Base-by-base conservation (phyloP, 2,329 filamentous ascomycete genomes). In the Scorias spongiosa region DNA sequence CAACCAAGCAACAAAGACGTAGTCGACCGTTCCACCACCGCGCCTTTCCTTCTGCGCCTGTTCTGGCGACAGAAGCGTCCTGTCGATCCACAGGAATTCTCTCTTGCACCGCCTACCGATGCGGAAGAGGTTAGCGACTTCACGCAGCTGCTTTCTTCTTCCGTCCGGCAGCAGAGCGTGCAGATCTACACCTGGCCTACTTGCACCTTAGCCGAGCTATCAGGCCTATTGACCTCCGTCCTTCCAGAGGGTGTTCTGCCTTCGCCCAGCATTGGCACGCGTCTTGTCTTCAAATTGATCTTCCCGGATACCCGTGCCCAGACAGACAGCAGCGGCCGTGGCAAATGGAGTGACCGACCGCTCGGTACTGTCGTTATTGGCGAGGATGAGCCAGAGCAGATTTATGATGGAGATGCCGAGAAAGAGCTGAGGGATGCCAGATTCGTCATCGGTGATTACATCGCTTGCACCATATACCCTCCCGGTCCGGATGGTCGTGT, bases 361-460 rank as follows among this genome's bases (percentile, higher is more conserved):
- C 70, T 96, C 0, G 89, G 89, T 0, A 88, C 78, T 53, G 74
- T 94, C 2, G 75, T 94, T 5, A 69, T 95, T 10, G 81, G 81
- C 10, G 53, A 54, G 11, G 46, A 59, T 49, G 49, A 54, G 5
- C 20, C 50, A 32, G 44, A 47, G 58, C 38, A 58, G 46, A 46
- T 43, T 26, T 44, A 55, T 43, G 54, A 70, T 29, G 74, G 74
- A 5, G 79, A 84, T 26, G 73, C 76, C 10, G 71, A 78, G 26
- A 89, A 81, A 66, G 88, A 84, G 8, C 65, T 96, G 29, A 71
- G 71, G 20, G 84, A 93, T 43, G 78, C 76, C 29, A 75, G 81
- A 17, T 93, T 94, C 56, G 81, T 94, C 10, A 81, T 91, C 49
- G 89, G 89, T 1, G 89, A 96, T 62, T 93, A 83, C 57, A 72